Base-by-base conservation (phyloP, 805 yeast genomes). In the Candida jianshihensis region DNA sequence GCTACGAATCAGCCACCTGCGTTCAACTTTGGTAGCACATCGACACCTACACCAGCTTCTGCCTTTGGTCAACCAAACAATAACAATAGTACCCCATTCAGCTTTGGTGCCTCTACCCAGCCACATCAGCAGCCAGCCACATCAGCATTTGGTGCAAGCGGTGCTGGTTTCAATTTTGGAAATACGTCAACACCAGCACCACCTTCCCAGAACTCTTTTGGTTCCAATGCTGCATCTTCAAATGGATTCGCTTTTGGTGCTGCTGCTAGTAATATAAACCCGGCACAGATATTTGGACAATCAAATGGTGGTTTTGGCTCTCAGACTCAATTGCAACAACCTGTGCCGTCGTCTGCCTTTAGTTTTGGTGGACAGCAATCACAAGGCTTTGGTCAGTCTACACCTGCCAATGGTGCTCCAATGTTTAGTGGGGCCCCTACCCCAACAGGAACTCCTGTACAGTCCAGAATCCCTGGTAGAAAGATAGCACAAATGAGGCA, bases 401-500 rank as follows among this genome's bases (percentile, higher is more conserved):
- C 28, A 8, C 41, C 42, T 14, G 40, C 35, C 7, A 24, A 21
- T 11, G 30, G 29, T 6, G 17, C 37, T 5, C 33, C 33, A 8
- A 26, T 33, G 18, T 27, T 26, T n/a, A 30, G 30, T 26, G 29
- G 22, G 8, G 39, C 37, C 14, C 47, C 47, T n/a, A 44, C 50
- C 3, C 51, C 53, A 19, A 34, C 41, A 5, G 43, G 42, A 9
- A 29, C 31, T 15, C 38, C 37, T 3, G 35, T 41, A 12, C 35
- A 30, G 14, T 30, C 51, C 18, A 37, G 48, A 21, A 42, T 41
- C 7, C 41, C 46, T 13, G 51, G 54, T 4, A 49, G 57, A 48
- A 48, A 38, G 22, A 45, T 52, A 22, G 57, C 56, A 20, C 52
- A 46, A 27, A 41, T 51, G 47, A 49, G 57, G 36, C 24, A 34